Conservation (phyloP, 2,329 filamentous ascomycete species). For the Arthroderma uncinatum region DNA sequence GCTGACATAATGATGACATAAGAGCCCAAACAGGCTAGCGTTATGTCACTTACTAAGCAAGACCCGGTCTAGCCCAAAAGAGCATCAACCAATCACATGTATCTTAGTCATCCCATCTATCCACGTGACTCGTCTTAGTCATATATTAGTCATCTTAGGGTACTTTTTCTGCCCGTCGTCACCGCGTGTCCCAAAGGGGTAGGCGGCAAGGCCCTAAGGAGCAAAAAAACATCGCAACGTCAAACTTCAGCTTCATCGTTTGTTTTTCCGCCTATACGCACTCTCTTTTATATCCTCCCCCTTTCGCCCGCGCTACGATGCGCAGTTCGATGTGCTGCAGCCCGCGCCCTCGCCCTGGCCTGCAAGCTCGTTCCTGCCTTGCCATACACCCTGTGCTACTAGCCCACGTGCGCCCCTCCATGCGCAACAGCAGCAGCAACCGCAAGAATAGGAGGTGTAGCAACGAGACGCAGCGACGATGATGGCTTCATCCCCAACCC, state of each 20-base stretch:
- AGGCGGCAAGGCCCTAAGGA: no score
- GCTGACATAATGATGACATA: background rate
- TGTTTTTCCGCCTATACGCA: background rate
- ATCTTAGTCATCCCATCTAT: background rate
- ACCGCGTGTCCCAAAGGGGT: no score
- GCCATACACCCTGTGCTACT: constrained; percentile 9
- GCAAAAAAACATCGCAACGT: background rate
- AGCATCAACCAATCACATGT: background rate
- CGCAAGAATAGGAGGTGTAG: background rate
- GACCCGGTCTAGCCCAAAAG: background rate
- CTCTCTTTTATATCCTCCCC: background rate
- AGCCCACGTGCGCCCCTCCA: constrained; percentile 15
- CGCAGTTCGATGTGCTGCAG: constrained; percentile 5
- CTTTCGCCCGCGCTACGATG: background rate
- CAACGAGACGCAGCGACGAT: background rate
- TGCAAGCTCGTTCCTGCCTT: background rate
- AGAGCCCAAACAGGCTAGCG: background rate
- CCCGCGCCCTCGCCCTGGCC: background rate
- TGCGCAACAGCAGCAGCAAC: background rate
- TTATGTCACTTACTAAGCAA: background rate
- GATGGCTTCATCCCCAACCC: constrained; percentile 9
- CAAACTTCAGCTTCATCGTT: background rate
- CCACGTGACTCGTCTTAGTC: background rate
- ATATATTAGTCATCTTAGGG: background rate
- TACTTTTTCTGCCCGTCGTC: background rate